phyloP scores from a whole-genome alignment of 1,284 basidiomycete genomes.

The Mycosarcoma maydis region DNA sequence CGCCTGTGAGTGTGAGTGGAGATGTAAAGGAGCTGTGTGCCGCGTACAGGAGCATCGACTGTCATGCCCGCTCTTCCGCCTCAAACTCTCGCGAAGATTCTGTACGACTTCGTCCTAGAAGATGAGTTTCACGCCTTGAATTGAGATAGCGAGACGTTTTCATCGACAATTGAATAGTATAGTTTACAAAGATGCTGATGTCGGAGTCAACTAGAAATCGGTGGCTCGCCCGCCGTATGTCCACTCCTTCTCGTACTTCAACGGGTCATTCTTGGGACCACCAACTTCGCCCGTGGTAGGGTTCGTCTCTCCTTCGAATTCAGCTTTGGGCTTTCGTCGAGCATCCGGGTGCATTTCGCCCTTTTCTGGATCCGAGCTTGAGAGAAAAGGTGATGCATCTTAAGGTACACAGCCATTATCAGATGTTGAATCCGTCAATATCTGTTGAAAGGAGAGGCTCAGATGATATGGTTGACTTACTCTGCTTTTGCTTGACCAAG shows the following conservation, averaged over 20 bases:
- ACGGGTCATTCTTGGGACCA: conserved; percentile 72
- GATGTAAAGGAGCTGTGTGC: no score
- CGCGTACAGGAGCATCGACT: no score
- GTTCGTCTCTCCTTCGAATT: conserved; percentile 72
- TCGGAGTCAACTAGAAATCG: conserved; percentile 49
- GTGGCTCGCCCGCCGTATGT: conserved; percentile 65
- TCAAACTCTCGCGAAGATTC: no score
- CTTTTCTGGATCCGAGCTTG: conserved; percentile 39
- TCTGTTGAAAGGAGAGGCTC: neutral
- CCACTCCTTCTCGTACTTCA: conserved; percentile 67
- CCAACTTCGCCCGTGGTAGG: conserved; percentile 72
- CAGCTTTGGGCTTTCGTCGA: conserved; percentile 63
- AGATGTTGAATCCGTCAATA: no score
- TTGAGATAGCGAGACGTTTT: no score
- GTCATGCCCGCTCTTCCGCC: no score
- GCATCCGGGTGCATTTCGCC: conserved; percentile 67
- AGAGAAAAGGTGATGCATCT: conserved; percentile 42
- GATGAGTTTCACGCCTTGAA: no score
- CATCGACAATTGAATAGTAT: no score
- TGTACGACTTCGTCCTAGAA: no score
- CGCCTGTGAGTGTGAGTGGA: no score
- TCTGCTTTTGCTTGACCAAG: conserved; percentile 63
- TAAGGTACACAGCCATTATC: no score
- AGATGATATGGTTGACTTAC: conserved; percentile 30
- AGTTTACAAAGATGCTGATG: no score